Percentiles rank a stretch among this genome's conserved stretches.
phyloP scores from a whole-genome alignment of 2,329 filamentous ascomycete genomes.

The Aspergillus thermomutatus region DNA sequence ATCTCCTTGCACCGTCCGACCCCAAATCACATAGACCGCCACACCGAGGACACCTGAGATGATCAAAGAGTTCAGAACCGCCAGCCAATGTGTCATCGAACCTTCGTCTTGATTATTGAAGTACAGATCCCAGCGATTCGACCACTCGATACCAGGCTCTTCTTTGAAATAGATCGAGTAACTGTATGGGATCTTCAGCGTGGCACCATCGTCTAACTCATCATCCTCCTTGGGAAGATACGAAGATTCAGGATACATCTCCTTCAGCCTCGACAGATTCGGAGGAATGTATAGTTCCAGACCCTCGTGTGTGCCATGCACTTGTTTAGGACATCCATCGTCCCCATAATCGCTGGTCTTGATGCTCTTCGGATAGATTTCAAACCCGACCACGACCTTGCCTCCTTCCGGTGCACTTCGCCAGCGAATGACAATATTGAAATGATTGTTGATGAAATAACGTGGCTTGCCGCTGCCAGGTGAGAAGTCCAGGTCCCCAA shows the following conservation, averaged over 20 bases:
- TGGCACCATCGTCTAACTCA: slow-evolving; percentile 62
- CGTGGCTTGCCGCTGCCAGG: slow-evolving; percentile 57
- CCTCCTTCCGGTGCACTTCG: slow-evolving; percentile 68
- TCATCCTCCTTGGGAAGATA: slow-evolving; percentile 56
- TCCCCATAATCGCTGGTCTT: slow-evolving; percentile 59
- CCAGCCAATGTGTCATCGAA: slow-evolving; percentile 79
- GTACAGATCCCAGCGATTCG: slow-evolving; percentile 81
- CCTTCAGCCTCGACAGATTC: slow-evolving; percentile 56
- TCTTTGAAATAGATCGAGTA: slow-evolving; percentile 91
- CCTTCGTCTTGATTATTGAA: slow-evolving; percentile 85
- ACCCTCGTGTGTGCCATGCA: slow-evolving; percentile 60
- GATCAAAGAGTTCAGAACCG: slow-evolving; percentile 81
- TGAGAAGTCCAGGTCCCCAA: slow-evolving; percentile 71
- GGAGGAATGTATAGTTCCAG: slow-evolving; percentile 67
- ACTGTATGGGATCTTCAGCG: slow-evolving; percentile 73
- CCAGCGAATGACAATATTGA: slow-evolving; percentile 79
- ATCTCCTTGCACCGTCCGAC: slow-evolving; percentile 73
- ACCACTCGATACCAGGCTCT: slow-evolving; percentile 76
- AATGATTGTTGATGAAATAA: slow-evolving; percentile 83
- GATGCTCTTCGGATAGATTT: slow-evolving; percentile 85
- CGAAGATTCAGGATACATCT: slow-evolving; percentile 57
- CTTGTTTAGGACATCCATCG: slow-evolving; percentile 64
- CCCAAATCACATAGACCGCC: slow-evolving; percentile 75
- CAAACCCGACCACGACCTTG: slow-evolving; percentile 82
- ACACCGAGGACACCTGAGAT: slow-evolving; percentile 76